Base-by-base conservation (phyloP, 306 rosid genomes). In the Mucuna pruriens region DNA sequence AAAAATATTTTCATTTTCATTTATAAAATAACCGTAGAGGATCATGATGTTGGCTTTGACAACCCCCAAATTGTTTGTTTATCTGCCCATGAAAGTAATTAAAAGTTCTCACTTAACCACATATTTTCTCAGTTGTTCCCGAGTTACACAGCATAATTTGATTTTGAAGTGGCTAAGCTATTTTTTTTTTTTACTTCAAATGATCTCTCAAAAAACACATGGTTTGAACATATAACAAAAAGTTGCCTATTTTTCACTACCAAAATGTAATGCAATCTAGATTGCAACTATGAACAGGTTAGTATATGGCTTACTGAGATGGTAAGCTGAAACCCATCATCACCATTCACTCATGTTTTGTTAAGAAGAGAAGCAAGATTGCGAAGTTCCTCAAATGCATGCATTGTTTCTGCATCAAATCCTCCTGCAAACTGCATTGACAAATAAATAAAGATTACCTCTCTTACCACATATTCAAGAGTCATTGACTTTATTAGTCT, bases 321-420 rank as follows among this genome's bases (percentile, higher is more conserved):
- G 66, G 84, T 84, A 84, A 87, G 90, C 87, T 77, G 39, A 74
- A 69, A 11, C 36, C 73, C 60, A 60, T 69, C 63, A 54, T 36
- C 86, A 45, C 16, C 33, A 33, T 25, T 48, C 75, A 83, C 23
- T 81, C 72, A 91, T 83, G 91, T 93, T 82, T 90, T 95, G 88
- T 90, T 90, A 42, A 90, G 98, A 61, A 95, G 89, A 85, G 90
- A 88, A 48, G 97, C 99, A 46, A 95, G 95, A 78, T 89, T 90
- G 22, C 99, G 97, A 79, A 93, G 96, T 65, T 95, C 98, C 84
- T 95, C 99, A 40, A 95, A 95, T 7, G 93, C 96, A 13, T 93
- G 92, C 99, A 95, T 95, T 48, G 99, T 95, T 87, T 95, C 99
- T 36, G 98, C 98, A 75, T 95, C 99, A 69, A 95, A 95, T 75